phyloP scores from a whole-genome alignment of 2,329 filamentous ascomycete species.

The Septoria petroselini region DNA sequence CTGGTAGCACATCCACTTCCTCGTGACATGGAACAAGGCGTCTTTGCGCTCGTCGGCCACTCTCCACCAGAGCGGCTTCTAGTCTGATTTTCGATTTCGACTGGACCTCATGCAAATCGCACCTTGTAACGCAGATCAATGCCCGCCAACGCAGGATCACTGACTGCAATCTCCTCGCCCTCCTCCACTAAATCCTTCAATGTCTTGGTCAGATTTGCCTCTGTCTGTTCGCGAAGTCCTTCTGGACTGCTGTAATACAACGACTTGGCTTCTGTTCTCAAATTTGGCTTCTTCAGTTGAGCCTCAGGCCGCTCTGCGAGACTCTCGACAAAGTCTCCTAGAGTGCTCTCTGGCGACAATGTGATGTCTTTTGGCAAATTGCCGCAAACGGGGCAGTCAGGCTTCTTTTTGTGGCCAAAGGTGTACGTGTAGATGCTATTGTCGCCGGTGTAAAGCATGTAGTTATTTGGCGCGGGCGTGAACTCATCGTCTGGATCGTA shows the following conservation, averaged over 20 bases:
- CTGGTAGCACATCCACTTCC: too few species aligned
- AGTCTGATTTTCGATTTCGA: too few species aligned
- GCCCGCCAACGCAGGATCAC: conserved; percentile 76
- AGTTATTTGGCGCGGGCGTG: conserved; percentile 57
- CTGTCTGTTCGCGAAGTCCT: conserved; percentile 77
- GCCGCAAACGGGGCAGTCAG: conserved; percentile 92
- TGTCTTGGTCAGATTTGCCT: conserved; percentile 76
- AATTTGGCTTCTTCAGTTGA: conserved; percentile 89
- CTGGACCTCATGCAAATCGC: conserved; percentile 21
- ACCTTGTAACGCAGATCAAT: conserved; percentile 65
- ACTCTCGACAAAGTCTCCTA: conserved; percentile 81
- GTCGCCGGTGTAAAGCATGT: conserved; percentile 99
- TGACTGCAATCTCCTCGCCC: conserved; percentile 87
- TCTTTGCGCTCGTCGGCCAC: too few species aligned
- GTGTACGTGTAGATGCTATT: conserved; percentile 96
- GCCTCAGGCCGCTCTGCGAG: conserved; percentile 80
- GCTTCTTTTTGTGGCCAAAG: conserved; percentile 89
- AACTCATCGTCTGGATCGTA: conserved; percentile 26
- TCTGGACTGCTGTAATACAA: conserved; percentile 86
- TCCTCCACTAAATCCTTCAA: conserved; percentile 72
- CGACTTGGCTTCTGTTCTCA: conserved; percentile 75
- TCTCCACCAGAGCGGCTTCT: too few species aligned
- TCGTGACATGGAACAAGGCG: too few species aligned
- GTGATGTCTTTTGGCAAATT: conserved; percentile 72
- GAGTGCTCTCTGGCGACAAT: conserved; percentile 67